A percentile compares a stretch with the other conserved stretches of the same genome.
phyloP scores from a whole-genome alignment of 768 basidiomycete species.

The Gyrodon lividus region DNA sequence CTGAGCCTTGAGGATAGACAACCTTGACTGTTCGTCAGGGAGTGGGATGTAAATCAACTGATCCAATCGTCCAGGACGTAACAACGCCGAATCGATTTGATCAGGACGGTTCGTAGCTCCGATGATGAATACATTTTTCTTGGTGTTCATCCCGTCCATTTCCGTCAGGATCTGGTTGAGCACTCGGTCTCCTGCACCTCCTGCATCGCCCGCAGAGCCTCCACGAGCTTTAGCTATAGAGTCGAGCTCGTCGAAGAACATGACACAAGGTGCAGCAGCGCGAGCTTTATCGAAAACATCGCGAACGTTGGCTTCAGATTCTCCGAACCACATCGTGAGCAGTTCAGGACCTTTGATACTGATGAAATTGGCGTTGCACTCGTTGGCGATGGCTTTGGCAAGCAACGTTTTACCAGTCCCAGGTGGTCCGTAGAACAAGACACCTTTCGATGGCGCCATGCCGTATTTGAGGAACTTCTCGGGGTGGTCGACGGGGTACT shows the following conservation, averaged over 20 bases:
- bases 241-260: constrained; percentile 99
- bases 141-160: constrained; percentile 98
- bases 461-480: constrained; percentile 99
- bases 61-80: constrained; percentile 97
- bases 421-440: constrained; percentile 98
- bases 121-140: constrained; percentile 99
- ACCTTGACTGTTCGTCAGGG: constrained; percentile 88
- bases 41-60: constrained; percentile 99
- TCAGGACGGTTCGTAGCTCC: constrained; percentile 97
- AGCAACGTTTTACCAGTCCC: constrained; percentile 99
- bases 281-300: constrained; percentile 99
- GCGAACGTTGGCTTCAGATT: constrained; percentile 99
- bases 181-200: constrained; percentile 97
- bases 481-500: constrained; percentile 99
- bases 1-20: constrained; percentile 87
- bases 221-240: constrained; percentile 99
- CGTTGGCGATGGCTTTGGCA: constrained; percentile 98
- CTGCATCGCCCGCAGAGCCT: constrained; percentile 78
- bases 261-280: constrained; percentile 97
- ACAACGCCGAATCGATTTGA: constrained; percentile 89
- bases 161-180: constrained; percentile 96
- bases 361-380: constrained; percentile 99
- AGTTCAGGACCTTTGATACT: constrained; percentile 99
- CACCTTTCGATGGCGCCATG: constrained; percentile 99
- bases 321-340: constrained; percentile 99